Evolutionary conservation across 78 protist genomes (phyloP), one percentile per base, ranked within the genome.

Genomic region (Speleostelium caveatum): DNA sequence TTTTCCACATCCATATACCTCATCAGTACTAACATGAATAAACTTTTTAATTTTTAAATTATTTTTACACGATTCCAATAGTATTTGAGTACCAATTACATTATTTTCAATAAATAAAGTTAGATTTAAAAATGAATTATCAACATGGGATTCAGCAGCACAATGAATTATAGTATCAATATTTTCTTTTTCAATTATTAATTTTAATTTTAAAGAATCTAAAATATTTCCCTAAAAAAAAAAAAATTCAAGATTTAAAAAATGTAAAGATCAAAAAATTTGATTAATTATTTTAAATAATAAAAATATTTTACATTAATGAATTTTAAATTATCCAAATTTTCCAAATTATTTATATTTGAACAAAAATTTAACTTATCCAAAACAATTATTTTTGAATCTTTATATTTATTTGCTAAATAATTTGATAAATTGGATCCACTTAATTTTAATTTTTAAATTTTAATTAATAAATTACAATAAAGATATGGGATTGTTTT

Each of bases 111-210:
- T 96, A 86, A 98, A 98, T 8, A 49, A 30, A 16, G 91, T 32
- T 19, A 66, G 68, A 10, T 65, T 19, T 49, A 56, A 30, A 73
- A 86, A 75, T 59, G 92, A 86, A 26, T 63, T 36, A 59, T 86
- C 96, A 26, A 98, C 99, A 77, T 98, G 99, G 22, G 97, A 59
- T 68, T 96, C 92, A 19, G 99, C 99, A 22, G 99, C 99, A 38
- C 96, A 93, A 77, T 98, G 97, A 26, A 98, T 61, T 68, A 98
- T 87, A 17, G 99, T 97, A 96, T 98, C 99, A 26, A 98, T 74
- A 16, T 73, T 1, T 35, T 96, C 95, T 7, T 58, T 17, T 72
- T 36, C 49, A 35, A 97, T 41, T 24, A 98, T 19, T 32, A 80
- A 12, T n/a, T 51, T 33, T 60, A 98, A 61, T 22, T 98, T 63